Percentiles rank a stretch among this genome's conserved stretches.
Conservation (phyloP, 208 protist genomes). For the Porcisia deanei region DNA sequence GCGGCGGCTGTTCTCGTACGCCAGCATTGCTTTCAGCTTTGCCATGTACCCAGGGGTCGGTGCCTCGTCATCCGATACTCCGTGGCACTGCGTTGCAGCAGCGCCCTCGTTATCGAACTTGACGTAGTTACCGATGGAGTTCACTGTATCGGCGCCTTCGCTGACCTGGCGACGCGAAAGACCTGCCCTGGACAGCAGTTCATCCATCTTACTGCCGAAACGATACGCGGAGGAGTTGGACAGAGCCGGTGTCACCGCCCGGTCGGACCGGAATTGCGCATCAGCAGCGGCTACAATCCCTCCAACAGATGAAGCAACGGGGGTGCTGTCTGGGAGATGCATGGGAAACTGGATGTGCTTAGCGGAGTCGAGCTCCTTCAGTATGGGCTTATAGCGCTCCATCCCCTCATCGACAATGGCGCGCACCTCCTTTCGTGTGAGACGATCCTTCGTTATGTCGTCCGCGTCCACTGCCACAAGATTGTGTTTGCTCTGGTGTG, state of each 20-base stretch:
- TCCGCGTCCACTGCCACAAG: conserved; percentile 78
- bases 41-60: conserved; percentile 72
- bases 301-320: conserved; percentile 68
- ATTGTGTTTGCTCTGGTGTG: conserved; percentile 69
- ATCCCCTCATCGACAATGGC: conserved; percentile 66
- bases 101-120: conserved; percentile 31
- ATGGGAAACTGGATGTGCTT: conserved; percentile 87
- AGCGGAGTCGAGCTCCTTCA: conserved; percentile 64
- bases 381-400: conserved; percentile 73
- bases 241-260: conserved; percentile 10
- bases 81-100: conserved; percentile 9
- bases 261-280: conserved; percentile 28
- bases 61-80: conserved; percentile 20
- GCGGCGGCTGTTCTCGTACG: conserved; percentile 84
- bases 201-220: conserved; percentile 56
- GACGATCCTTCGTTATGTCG: conserved; percentile 57
- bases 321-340: conserved; percentile 68
- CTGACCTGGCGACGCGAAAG: conserved; percentile 38
- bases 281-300: conserved; percentile 65
- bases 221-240: conserved; percentile 44
- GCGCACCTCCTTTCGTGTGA: conserved; percentile 68
- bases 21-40: conserved; percentile 91
- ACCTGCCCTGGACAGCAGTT: conserved; percentile 59
- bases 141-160: conserved; percentile 22
- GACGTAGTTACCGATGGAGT: conserved; percentile 45